Percentiles rank a stretch among this genome's conserved stretches.
Conservation (phyloP, 2,329 filamentous ascomycete genomes). For the Fusarium ambrosium region DNA sequence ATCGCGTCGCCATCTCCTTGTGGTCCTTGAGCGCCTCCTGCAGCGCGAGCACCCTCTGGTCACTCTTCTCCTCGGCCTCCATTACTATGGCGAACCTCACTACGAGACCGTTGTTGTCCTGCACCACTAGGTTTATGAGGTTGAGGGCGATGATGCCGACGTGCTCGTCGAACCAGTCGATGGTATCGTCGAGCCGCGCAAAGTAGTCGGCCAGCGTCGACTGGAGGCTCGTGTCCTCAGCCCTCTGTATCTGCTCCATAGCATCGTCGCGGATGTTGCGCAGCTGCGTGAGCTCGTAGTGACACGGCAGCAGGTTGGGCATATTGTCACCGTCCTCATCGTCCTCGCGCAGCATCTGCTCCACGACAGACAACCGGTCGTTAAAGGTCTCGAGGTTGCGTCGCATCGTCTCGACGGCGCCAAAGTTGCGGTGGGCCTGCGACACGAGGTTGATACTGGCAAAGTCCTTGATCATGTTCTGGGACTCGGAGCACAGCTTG, state of each 20-base stretch:
- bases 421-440: constrained; percentile 96
- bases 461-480: constrained; percentile 98
- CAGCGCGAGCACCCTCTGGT: constrained; percentile 89
- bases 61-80: constrained; percentile 96
- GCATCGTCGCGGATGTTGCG: constrained; percentile 96
- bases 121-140: constrained; percentile 86
- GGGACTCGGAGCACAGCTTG: constrained; percentile 94
- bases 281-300: constrained; percentile 92
- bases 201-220: constrained; percentile 93
- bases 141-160: constrained; percentile 90
- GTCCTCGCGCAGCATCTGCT: constrained; percentile 84
- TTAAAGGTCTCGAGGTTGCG: constrained; percentile 90
- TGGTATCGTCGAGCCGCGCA: constrained; percentile 83
- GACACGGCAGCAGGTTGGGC: constrained; percentile 88
- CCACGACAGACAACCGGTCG: constrained; percentile 79
- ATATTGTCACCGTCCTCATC: constrained; percentile 90
- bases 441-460: constrained; percentile 91
- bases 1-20: constrained; percentile 91
- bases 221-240: constrained; percentile 80
- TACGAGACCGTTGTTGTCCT: constrained; percentile 89
- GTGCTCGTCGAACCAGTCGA: constrained; percentile 97
- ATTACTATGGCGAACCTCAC: constrained; percentile 93
- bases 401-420: constrained; percentile 93
- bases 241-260: constrained; percentile 92
- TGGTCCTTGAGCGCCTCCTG: constrained; percentile 97